Evolutionary conservation across 805 yeast species (phyloP).

Genomic region (Torulaspora maleeae): DNA sequence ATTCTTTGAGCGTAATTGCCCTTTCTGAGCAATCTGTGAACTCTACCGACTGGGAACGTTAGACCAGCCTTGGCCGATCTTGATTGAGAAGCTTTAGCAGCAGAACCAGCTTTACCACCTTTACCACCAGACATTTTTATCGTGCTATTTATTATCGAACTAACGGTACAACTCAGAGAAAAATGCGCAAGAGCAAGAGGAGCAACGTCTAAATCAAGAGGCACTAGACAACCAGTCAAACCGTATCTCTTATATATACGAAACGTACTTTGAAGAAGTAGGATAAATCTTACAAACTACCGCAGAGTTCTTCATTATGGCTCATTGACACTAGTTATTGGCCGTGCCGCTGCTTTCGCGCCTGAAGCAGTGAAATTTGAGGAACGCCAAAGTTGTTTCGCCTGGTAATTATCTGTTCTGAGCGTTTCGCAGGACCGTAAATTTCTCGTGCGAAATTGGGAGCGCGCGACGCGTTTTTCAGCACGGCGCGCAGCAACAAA

Average conservation of each 20-base stretch:
- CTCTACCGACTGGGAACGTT: conserved; percentile 98
- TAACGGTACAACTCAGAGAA: neutral
- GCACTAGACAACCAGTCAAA: neutral
- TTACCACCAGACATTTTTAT: conserved; percentile 56
- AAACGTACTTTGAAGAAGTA: no score
- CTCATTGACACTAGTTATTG: no score
- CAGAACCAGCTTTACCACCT: conserved; percentile 84
- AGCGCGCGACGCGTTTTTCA: neutral
- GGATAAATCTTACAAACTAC: neutral
- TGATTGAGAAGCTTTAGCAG: conserved; percentile 89
- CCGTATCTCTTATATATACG: neutral
- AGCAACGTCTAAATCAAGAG: no score
- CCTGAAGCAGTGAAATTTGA: conserved; percentile 5
- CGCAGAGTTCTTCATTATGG: no score
- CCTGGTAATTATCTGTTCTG: neutral
- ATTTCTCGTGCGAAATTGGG: neutral
- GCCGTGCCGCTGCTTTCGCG: conserved; percentile 6
- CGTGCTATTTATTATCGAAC: neutral
- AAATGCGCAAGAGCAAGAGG: neutral
- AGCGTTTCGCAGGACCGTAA: neutral
- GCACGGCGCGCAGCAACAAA: neutral
- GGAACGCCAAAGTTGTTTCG: neutral
- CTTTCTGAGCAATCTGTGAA: conserved; percentile 88
- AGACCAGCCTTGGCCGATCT: conserved; percentile 97
- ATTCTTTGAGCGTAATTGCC: conserved; percentile 96